These are phyloP conservation scores for Cladophialophora bantiana DNA, from an alignment of 2,329 filamentous ascomycete species.

Conservation along the genomic window DNA sequence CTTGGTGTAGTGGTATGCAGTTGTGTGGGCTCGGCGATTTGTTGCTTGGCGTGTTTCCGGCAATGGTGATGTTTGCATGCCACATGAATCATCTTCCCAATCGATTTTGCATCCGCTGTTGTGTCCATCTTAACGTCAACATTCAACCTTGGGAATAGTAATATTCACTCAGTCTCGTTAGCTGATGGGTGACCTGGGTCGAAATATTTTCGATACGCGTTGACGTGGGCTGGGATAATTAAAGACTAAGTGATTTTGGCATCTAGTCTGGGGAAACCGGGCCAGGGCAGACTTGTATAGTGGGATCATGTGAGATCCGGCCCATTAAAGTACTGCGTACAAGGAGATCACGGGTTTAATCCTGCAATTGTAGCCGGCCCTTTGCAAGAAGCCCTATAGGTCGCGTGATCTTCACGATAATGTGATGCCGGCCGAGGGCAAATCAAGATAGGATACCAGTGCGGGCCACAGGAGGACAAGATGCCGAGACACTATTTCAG, in stretches of 20 bases:
- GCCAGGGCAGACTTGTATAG: not conserved
- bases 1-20: not conserved
- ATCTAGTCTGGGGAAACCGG: not conserved
- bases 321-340: not conserved
- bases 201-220: not conserved
- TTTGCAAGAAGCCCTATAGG: not conserved
- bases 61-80: conserved; percentile 25
- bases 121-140: conserved; percentile 16
- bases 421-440: not conserved
- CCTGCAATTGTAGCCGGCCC: not conserved
- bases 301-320: conserved; percentile 1
- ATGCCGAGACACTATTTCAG: not conserved
- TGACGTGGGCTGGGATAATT: not conserved
- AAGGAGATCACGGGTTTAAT: not conserved
- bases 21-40: not conserved
- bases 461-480: not conserved
- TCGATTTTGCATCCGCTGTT: conserved; percentile 22
- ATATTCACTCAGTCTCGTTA: not conserved
- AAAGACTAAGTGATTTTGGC: not conserved
- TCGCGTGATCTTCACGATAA: conserved; percentile 1
- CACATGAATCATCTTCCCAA: conserved; percentile 25
- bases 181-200: not conserved
- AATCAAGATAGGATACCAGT: conserved; percentile 1
- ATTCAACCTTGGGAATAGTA: not conserved
- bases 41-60: not conserved